A percentile compares a stretch with the other conserved stretches of the same genome.
phyloP scores from a whole-genome alignment of 2,329 filamentous ascomycete genomes.

The Penicillium olsonii region DNA sequence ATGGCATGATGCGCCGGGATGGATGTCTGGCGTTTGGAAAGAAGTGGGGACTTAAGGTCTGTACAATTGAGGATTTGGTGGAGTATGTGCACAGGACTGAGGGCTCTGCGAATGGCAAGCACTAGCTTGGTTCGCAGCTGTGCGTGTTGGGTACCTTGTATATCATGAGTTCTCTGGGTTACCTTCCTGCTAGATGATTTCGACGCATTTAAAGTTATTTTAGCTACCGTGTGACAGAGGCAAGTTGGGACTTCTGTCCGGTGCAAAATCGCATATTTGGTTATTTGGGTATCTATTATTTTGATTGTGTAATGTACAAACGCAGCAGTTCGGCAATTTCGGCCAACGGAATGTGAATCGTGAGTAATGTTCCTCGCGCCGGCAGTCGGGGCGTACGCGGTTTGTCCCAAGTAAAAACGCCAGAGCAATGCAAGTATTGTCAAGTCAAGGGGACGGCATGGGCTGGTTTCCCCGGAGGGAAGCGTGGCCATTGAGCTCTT shows the following conservation, averaged over 20 bases:
- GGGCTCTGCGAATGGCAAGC: constrained; percentile 49
- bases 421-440: constrained; percentile 23
- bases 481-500: background rate
- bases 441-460: background rate
- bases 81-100: constrained; percentile 75
- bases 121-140: constrained; percentile 19
- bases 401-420: constrained; percentile 14
- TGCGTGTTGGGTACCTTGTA: constrained; percentile 11
- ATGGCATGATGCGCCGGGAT: constrained; percentile 90
- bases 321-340: constrained; percentile 1
- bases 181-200: constrained; percentile 13
- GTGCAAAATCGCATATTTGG: background rate
- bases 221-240: constrained; percentile 4
- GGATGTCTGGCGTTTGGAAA: constrained; percentile 84
- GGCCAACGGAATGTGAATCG: background rate
- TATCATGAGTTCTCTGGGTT: constrained; percentile 11
- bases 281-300: constrained; percentile 25
- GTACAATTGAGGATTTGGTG: constrained; percentile 91
- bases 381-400: background rate
- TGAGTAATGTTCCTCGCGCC: background rate
- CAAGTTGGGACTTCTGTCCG: background rate
- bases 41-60: constrained; percentile 86
- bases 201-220: constrained; percentile 8
- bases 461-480: background rate
- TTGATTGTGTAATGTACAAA: constrained; percentile 17